These are phyloP conservation scores for Wickerhamomyces chambardii DNA, from an alignment of 805 yeast genomes.

Conservation along the genomic window DNA sequence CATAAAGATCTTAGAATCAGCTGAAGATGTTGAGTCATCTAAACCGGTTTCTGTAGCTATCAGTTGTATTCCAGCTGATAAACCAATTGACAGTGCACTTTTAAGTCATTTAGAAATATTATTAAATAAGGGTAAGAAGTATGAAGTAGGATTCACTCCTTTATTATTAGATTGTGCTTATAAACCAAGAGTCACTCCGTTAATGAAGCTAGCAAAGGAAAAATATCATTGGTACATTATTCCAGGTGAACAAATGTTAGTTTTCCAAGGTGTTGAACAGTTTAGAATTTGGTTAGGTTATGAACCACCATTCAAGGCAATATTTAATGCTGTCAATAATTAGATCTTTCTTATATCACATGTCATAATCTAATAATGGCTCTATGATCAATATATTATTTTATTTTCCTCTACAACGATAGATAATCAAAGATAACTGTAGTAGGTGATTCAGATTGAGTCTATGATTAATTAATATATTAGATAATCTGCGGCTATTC, in stretches of 20 bases:
- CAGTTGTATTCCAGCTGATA: slow-evolving; percentile 80
- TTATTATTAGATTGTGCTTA: slow-evolving; percentile 87
- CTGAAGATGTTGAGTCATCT: slow-evolving; percentile 31
- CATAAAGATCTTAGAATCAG: slow-evolving; percentile 45
- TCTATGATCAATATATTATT: too few species aligned
- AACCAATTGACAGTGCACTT: slow-evolving; percentile 49
- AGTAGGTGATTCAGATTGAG: too few species aligned
- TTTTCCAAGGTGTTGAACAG: slow-evolving; percentile 89
- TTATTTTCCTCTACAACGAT: too few species aligned
- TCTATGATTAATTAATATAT: too few species aligned
- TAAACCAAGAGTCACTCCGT: slow-evolving; percentile 80
- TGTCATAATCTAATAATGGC: too few species aligned
- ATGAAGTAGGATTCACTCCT: slow-evolving; percentile 32
- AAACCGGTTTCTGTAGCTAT: slow-evolving; percentile 49
- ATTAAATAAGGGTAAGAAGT: slow-evolving; percentile 30
- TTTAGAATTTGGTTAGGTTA: slow-evolving; percentile 69
- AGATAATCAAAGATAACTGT: too few species aligned
- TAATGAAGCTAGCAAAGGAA: slow-evolving; percentile 68
- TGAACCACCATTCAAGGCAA: slow-evolving; percentile 51
- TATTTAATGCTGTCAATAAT: slow-evolving; percentile 48
- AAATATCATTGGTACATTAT: slow-evolving; percentile 69
- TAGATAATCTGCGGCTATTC: too few species aligned
- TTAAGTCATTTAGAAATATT: slow-evolving; percentile 36
- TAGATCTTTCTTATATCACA: background rate
- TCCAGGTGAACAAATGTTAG: slow-evolving; percentile 87